Conservation (phyloP, 2,329 filamentous ascomycete species). For the Pestalotiopsis sp. region DNA sequence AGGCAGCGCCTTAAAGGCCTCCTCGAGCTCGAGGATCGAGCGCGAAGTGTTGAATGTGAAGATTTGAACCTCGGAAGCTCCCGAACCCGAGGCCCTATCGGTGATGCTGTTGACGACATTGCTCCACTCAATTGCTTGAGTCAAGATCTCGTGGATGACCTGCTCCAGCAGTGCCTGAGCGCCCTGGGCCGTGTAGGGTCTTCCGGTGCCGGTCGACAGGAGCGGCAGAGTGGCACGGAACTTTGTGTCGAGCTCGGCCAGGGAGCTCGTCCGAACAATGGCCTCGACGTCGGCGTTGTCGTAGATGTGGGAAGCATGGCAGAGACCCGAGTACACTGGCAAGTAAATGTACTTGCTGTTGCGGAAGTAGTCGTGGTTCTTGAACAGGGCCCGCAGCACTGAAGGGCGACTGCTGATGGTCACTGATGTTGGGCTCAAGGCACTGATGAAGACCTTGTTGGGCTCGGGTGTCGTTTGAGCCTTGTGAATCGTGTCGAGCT, state of each 20-base stretch:
- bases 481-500: slow-evolving; percentile 37
- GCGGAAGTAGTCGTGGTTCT: slow-evolving; percentile 30
- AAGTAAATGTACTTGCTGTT: slow-evolving; percentile 32
- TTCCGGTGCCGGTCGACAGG: slow-evolving; percentile 20
- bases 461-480: slow-evolving; percentile 26
- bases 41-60: slow-evolving; percentile 31
- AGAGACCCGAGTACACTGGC: slow-evolving; percentile 40
- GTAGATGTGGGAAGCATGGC: slow-evolving; percentile 45
- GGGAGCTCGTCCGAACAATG: slow-evolving; percentile 24
- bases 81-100: slow-evolving; percentile 12
- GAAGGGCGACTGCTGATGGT: slow-evolving; percentile 41
- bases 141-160: slow-evolving; percentile 29
- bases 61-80: slow-evolving; percentile 20
- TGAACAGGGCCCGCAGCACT: slow-evolving; percentile 31
- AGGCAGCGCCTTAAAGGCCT: slow-evolving; percentile 20
- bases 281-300: slow-evolving; percentile 26
- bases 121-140: slow-evolving; percentile 30
- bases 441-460: slow-evolving; percentile 43
- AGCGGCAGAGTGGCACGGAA: slow-evolving; percentile 29
- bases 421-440: slow-evolving; percentile 32
- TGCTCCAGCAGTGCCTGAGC: not conserved
- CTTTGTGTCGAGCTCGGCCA: not conserved
- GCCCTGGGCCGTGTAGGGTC: slow-evolving; percentile 24
- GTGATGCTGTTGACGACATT: slow-evolving; percentile 25
- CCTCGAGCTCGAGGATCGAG: slow-evolving; percentile 27